Evolutionary conservation across 768 basidiomycete species (phyloP), one percentile per base, ranked within the genome.

Genomic region (Hericium erinaceus): DNA sequence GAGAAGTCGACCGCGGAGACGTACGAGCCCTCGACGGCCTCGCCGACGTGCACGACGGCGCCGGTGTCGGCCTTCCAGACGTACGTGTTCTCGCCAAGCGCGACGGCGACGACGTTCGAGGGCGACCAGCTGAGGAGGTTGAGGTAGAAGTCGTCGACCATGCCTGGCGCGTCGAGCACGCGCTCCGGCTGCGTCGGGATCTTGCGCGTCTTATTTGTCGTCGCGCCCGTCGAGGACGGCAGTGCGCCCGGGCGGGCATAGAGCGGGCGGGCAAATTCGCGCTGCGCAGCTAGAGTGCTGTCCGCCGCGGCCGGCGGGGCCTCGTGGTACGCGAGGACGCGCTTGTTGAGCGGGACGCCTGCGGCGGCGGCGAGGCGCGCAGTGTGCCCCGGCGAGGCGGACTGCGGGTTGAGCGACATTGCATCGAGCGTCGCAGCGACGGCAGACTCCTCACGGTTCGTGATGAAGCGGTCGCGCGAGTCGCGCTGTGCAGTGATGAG

Each of bases 81-180:
- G 72, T 95, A 99, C 1, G 89, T 93, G 51, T 80, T 79, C 46
- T 88, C 84, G 48, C 85, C 89, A 11, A 99, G 80, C 0, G 89
- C 95, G 56, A 99, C 95, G 2, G 89, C 94, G 11, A 99, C 83
- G 26, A 85, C 74, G 69, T 98, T 98, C 62, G 81, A 81, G 44
- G 79, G 80, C 39, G 88, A 89, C 97, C 97, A 99, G 16, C 86
- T 80, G 54, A 98, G 70, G 54, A 99, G 77, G 69, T 98, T 99
- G 66, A 99, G 83, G 67, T 99, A 99, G 70, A 95, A 99, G 70
- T 99, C 97, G 63, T 98, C 93, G 10, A 85, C 79, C 78, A 90
- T 85, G 6, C 92, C 92, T 1, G 94, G 94, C 0, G 95, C 95
- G 64, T 98, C 97, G 10, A 99, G 79, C 8, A 98, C 93, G n/a